phyloP scores from a whole-genome alignment of 2,329 filamentous ascomycete genomes.

The Teratosphaeria epicoccoides region DNA sequence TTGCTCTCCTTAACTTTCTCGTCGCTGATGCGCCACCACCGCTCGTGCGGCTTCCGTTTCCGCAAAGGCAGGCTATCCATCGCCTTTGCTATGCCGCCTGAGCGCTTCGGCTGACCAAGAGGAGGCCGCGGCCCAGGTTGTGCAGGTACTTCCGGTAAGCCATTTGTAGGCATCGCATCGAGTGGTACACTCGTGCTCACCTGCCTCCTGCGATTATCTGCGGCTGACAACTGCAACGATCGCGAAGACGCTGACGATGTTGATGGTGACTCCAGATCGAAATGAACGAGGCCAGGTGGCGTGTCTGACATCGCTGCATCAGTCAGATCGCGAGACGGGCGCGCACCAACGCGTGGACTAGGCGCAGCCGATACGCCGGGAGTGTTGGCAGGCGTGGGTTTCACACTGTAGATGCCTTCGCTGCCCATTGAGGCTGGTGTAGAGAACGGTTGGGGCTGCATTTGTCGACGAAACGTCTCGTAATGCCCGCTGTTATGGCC shows the following conservation, averaged over 20 bases:
- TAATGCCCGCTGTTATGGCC: slow-evolving; percentile 96
- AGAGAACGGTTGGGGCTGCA: slow-evolving; percentile 65
- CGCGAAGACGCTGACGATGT: slow-evolving; percentile 14
- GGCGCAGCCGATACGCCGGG: slow-evolving; percentile 35
- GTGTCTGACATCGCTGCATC: not conserved
- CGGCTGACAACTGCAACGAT: slow-evolving; percentile 5
- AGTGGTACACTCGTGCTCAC: slow-evolving; percentile 14
- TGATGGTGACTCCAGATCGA: slow-evolving; percentile 8
- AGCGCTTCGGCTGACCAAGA: slow-evolving; percentile 3
- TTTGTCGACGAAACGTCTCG: slow-evolving; percentile 86
- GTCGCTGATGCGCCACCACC: slow-evolving; percentile 97
- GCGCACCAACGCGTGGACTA: slow-evolving; percentile 26
- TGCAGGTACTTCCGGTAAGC: slow-evolving; percentile 17
- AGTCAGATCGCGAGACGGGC: slow-evolving; percentile 1
- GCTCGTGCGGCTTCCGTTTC: slow-evolving; percentile 50
- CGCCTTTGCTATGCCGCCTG: slow-evolving; percentile 1
- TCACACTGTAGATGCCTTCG: slow-evolving; percentile 61
- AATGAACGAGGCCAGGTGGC: slow-evolving; percentile 1
- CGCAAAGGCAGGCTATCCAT: slow-evolving; percentile 36
- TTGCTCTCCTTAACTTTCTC: slow-evolving; percentile 93
- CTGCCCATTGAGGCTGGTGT: slow-evolving; percentile 70
- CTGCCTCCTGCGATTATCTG: slow-evolving; percentile 4
- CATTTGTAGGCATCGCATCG: slow-evolving; percentile 19
- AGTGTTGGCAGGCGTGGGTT: slow-evolving; percentile 28
- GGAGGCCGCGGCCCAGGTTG: slow-evolving; percentile 9